Evolutionary conservation across 1,139 yeast species (phyloP).

Genomic region (Blastobotrys proliferans): DNA sequence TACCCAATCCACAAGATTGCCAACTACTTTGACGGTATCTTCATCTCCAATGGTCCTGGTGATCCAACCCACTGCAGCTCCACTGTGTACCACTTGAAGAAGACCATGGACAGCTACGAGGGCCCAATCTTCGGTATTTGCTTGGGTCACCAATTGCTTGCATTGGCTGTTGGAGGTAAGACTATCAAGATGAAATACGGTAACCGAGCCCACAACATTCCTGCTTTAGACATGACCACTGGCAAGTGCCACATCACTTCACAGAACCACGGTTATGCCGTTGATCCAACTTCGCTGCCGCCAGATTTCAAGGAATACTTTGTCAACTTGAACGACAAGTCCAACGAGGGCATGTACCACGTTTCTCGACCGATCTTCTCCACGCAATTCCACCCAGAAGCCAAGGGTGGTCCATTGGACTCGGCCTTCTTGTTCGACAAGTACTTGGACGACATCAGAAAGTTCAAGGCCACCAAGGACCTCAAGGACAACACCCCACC

Average conservation of each 20-base stretch:
- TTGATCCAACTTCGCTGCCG: conserved; percentile 73
- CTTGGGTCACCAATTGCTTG: conserved; percentile 92
- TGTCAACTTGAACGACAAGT: conserved; percentile 87
- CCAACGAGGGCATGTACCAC: conserved; percentile 97
- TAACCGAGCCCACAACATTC: conserved; percentile 97
- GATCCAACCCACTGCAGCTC: conserved; percentile 91
- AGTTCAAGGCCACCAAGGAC: conserved; percentile 49
- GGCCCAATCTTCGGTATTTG: conserved; percentile 97
- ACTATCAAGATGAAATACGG: conserved; percentile 93
- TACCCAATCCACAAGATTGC: conserved; percentile 91
- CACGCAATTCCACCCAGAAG: conserved; percentile 98
- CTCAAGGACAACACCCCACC: conserved; percentile 50
- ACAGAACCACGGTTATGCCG: conserved; percentile 98
- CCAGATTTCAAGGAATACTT: conserved; percentile 81
- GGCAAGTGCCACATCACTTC: conserved; percentile 97
- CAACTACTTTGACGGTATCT: conserved; percentile 87
- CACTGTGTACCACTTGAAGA: conserved; percentile 71
- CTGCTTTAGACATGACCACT: conserved; percentile 82
- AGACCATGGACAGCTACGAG: conserved; percentile 63
- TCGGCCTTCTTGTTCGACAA: conserved; percentile 86
- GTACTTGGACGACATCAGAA: conserved; percentile 67
- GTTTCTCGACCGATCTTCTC: conserved; percentile 82
- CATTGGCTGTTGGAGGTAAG: conserved; percentile 90
- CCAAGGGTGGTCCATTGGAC: conserved; percentile 97
- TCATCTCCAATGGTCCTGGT: conserved; percentile 97